Evolutionary conservation across 345 rosid species (phyloP), one percentile per base, ranked within the genome.

Genomic region (Salix viminalis): DNA sequence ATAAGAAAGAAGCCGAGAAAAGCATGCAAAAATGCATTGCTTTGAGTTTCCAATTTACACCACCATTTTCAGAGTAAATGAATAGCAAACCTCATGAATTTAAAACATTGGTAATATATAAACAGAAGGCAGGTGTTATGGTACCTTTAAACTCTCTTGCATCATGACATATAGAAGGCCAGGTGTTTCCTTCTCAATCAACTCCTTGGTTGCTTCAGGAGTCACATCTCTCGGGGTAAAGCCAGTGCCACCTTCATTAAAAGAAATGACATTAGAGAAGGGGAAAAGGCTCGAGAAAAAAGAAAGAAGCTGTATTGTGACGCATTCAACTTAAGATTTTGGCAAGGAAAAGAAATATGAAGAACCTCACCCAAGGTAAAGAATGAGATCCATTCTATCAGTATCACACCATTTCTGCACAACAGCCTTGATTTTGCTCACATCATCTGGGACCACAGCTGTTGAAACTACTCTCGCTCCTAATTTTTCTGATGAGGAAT

Each of bases 81-180:
- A 46, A 46, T 46, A 46, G 16, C 50, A 46, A 3, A 46, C 16
- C 16, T 14, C 18, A 14, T 46, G 50, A 0, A 46, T 46, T 46
- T 46, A 46, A 46, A 46, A 46, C 50, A 46, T 4, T 46, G 4
- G 50, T 46, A 46, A 46, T 46, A 46, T 46, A 46, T 12, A 46
- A 46, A 14, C 44, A 46, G 50, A 52, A 58, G 66, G 24, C 16
- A 30, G 44, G 54, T 58, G 60, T 16, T 21, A 12, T 46, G 15
- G 71, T 82, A 92, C 98, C 97, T 96, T 96, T 76, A 96, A 84
- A 83, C 98, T 96, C 86, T 92, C 94, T 83, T 90, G 99, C 94
- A 88, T 91, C 99, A 93, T 95, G 71, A 87, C 98, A 86, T 86
- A 86, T 79, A 89, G 83, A 70, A 96, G 92, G 78, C 98, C 99